These are phyloP conservation scores for Pyrenochaeta sp. DNA, from an alignment of 2,329 filamentous ascomycete genomes.

Conservation along the genomic window DNA sequence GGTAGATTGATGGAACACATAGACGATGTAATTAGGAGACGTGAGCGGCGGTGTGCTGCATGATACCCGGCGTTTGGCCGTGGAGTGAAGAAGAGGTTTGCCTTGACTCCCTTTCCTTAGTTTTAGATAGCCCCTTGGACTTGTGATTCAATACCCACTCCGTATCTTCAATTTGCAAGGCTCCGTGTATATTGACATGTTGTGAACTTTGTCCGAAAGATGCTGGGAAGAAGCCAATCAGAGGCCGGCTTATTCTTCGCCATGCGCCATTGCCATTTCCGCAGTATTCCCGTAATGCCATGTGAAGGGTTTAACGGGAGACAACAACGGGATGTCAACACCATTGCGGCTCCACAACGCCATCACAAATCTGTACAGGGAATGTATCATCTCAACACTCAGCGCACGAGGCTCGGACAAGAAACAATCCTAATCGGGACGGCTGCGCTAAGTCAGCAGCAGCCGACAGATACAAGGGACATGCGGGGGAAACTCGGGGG, in stretches of 20 bases:
- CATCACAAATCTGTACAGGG: not conserved
- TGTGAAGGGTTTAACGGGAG: not conserved
- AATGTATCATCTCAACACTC: too few relatives aligned
- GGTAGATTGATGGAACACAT: not conserved
- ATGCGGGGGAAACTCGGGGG: conserved; percentile 34
- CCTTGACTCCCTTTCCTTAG: conserved; percentile 1
- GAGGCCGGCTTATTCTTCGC: too few relatives aligned
- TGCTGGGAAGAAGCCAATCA: too few relatives aligned
- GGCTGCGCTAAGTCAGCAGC: conserved; percentile 2
- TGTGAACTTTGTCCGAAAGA: too few relatives aligned
- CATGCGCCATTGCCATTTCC: not conserved
- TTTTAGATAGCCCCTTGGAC: conserved; percentile 13
- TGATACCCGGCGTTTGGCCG: conserved; percentile 32
- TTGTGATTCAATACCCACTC: conserved; percentile 19
- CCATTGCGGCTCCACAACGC: not conserved
- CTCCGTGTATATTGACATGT: not conserved
- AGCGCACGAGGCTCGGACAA: conserved; percentile 11
- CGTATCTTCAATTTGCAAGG: not conserved
- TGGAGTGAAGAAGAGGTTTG: conserved; percentile 4
- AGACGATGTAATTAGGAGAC: conserved; percentile 13
- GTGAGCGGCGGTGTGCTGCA: conserved; percentile 15
- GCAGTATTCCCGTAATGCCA: not conserved
- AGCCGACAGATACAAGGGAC: conserved; percentile 3
- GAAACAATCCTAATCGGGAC: not conserved
- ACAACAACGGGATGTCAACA: not conserved